phyloP scores from a whole-genome alignment of 176 grass and related monocot genomes.

The Coix lacrymajobi region DNA sequence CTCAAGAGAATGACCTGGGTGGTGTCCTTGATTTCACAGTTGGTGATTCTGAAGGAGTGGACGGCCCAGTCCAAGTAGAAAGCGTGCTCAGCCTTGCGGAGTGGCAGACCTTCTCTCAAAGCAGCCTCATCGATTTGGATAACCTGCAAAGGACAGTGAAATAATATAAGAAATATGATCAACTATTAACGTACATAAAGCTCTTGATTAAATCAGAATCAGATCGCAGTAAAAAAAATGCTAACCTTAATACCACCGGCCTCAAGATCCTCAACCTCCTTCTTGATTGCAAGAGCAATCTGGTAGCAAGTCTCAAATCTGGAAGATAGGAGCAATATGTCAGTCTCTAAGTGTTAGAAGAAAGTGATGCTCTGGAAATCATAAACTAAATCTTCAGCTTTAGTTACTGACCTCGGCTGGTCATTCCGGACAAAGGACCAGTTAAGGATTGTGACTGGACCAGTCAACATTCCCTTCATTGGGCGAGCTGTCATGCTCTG shows the following conservation, averaged over 20 bases:
- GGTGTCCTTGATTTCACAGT: constrained; percentile 80
- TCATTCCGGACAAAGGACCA: constrained; percentile 98
- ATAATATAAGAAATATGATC: background rate
- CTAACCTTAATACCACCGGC: constrained; percentile 82
- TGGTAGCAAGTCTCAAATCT: constrained; percentile 98
- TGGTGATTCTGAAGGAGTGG: constrained; percentile 94
- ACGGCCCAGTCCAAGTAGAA: constrained; percentile 97
- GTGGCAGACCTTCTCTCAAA: constrained; percentile 85
- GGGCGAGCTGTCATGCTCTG: constrained; percentile 90
- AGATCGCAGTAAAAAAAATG: background rate
- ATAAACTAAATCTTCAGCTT: background rate
- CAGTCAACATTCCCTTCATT: constrained; percentile 97
- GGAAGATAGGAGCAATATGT: background rate
- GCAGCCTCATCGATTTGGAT: constrained; percentile 98
- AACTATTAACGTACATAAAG: background rate
- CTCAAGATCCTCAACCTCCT: constrained; percentile 95
- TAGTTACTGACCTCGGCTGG: constrained; percentile 67
- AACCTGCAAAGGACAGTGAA: constrained; percentile 40
- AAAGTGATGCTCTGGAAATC: background rate
- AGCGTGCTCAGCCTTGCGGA: constrained; percentile 85
- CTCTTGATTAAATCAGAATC: background rate
- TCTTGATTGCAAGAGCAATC: constrained; percentile 94
- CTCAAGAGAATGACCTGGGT: constrained; percentile 62
- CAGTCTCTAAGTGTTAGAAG: background rate
- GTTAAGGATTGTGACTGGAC: constrained; percentile 94